Evolutionary conservation across 139 green algal species (phyloP).

Genomic region (Chlamydomonas asymmetrica): DNA sequence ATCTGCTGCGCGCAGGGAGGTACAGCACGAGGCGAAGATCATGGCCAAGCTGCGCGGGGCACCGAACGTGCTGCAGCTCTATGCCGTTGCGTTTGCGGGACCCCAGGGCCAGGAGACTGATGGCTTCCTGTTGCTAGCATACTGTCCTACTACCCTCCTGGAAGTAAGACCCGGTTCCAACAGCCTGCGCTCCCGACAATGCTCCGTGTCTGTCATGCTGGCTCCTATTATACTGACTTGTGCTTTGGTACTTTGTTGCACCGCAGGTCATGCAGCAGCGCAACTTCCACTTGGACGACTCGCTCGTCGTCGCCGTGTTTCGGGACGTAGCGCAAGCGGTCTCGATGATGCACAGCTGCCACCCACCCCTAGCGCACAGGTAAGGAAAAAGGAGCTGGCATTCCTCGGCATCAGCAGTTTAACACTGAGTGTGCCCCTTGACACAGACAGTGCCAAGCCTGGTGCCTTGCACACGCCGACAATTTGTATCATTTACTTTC

Average conservation of each 20-base stretch:
- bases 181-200: too few species aligned
- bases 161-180: background rate
- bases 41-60: constrained; percentile 37
- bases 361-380: constrained; percentile 77
- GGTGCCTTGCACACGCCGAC: background rate
- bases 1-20: too few species aligned
- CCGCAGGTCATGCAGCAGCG: constrained; percentile 38
- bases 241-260: background rate
- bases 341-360: constrained; percentile 73
- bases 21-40: constrained; percentile 38
- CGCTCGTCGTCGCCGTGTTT: constrained; percentile 59
- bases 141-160: background rate
- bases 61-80: constrained; percentile 68
- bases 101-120: constrained; percentile 59
- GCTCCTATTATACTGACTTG: background rate
- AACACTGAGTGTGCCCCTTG: background rate
- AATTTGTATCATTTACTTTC: background rate
- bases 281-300: constrained; percentile 48
- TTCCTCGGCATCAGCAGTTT: background rate
- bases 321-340: constrained; percentile 66
- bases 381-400: constrained; percentile 20
- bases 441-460: background rate
- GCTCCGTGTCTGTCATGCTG: background rate
- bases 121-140: constrained; percentile 74
- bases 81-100: constrained; percentile 61